Conservation (phyloP, 176 grass and related monocot genomes). For the Triticum urartu region DNA sequence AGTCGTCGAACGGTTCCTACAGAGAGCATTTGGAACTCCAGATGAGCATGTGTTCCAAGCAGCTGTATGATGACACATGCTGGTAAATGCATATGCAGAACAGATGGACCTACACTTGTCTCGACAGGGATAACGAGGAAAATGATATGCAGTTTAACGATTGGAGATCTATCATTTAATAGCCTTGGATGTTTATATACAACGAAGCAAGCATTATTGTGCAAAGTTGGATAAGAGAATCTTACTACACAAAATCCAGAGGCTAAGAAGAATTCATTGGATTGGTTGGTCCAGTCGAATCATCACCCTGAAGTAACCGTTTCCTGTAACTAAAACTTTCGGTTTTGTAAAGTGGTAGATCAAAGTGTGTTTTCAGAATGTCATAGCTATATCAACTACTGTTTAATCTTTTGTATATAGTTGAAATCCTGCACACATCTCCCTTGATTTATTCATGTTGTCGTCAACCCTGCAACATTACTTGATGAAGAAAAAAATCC, state of each 20-base stretch:
- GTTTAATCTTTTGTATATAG: background rate
- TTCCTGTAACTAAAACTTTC: background rate
- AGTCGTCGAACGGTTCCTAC: slow-evolving; percentile 57
- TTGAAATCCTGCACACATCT: background rate
- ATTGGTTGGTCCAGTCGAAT: background rate
- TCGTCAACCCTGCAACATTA: background rate
- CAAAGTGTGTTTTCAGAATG: background rate
- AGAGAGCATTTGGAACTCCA: slow-evolving; percentile 43
- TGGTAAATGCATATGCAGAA: background rate
- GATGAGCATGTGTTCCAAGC: slow-evolving; percentile 34
- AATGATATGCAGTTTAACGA: background rate
- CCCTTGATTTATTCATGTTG: background rate
- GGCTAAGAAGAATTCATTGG: background rate
- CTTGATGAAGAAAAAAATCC: background rate
- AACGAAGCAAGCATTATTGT: background rate
- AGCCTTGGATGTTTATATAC: background rate
- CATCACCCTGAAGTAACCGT: background rate
- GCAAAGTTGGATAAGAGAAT: background rate
- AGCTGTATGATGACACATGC: slow-evolving; percentile 31
- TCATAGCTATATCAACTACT: background rate
- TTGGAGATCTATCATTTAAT: background rate
- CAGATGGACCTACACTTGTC: background rate
- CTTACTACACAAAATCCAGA: background rate
- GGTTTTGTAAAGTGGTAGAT: background rate
- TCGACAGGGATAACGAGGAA: background rate